phyloP scores from a whole-genome alignment of 495 filamentous ascomycete genomes.

The Daldinia caldariorum region DNA sequence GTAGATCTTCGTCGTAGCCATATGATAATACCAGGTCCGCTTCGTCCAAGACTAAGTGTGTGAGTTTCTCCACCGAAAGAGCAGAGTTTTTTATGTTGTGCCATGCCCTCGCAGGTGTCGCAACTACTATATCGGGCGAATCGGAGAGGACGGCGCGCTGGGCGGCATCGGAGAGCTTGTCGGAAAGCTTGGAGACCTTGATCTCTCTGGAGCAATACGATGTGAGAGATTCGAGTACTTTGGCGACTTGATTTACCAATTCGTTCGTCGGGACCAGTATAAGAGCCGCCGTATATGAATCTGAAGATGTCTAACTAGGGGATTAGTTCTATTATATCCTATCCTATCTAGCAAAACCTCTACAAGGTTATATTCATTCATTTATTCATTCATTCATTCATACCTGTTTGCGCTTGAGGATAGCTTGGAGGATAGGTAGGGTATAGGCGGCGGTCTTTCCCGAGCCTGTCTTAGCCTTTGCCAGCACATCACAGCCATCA shows the following conservation, averaged over 20 bases:
- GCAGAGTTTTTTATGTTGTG: constrained; percentile 74
- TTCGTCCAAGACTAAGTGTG: constrained; percentile 91
- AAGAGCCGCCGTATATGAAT: constrained; percentile 66
- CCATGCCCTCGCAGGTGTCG: constrained; percentile 83
- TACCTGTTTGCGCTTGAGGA: constrained; percentile 80
- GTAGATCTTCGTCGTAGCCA: constrained; percentile 90
- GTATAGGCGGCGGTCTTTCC: constrained; percentile 98
- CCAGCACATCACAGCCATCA: constrained; percentile 90
- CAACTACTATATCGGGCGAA: constrained; percentile 85
- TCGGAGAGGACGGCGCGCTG: constrained; percentile 87
- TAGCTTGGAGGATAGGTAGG: constrained; percentile 83
- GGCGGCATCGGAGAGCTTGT: constrained; percentile 85
- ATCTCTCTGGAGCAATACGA: constrained; percentile 86
- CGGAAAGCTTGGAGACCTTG: constrained; percentile 82
- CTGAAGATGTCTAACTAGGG: constrained; percentile 45
- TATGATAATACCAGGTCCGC: constrained; percentile 95
- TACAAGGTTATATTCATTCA: constrained; percentile 30
- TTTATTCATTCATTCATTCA: constrained; percentile 52
- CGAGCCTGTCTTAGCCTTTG: constrained; percentile 90
- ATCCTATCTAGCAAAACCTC: not conserved
- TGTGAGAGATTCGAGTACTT: constrained; percentile 74
- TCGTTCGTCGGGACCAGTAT: constrained; percentile 95
- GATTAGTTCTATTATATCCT: constrained; percentile 8
- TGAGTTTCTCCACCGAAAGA: constrained; percentile 73
- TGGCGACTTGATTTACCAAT: constrained; percentile 88